A percentile compares a stretch with the other conserved stretches of the same genome.
phyloP scores from a whole-genome alignment of 768 basidiomycete species.

The Leccinum fibrillosum region DNA sequence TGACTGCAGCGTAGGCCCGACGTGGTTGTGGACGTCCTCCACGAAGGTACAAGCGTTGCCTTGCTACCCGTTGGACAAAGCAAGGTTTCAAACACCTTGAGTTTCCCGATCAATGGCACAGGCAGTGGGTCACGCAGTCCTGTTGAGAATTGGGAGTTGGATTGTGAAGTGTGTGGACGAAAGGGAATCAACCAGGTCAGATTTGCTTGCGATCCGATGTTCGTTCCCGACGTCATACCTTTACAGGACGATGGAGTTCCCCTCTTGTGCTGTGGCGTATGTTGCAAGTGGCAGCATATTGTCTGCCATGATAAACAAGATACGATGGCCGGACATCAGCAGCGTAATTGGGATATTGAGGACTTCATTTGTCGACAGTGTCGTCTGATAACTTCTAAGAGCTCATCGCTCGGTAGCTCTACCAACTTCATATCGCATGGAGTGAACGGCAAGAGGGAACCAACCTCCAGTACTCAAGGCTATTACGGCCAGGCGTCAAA shows the following conservation, averaged over 20 bases:
- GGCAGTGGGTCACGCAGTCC: slow-evolving; percentile 51
- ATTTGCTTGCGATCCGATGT: slow-evolving; percentile 5
- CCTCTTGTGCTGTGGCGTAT: slow-evolving; percentile 78
- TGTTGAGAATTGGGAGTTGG: slow-evolving; percentile 76
- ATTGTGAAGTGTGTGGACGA: slow-evolving; percentile 82
- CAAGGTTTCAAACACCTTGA: neutral
- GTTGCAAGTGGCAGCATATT: slow-evolving; percentile 89
- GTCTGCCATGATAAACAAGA: slow-evolving; percentile 78
- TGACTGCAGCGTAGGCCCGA: slow-evolving; percentile 18
- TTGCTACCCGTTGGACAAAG: slow-evolving; percentile 4
- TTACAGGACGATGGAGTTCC: slow-evolving; percentile 73
- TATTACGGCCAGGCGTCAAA: slow-evolving; percentile 13
- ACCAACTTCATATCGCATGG: slow-evolving; percentile 5
- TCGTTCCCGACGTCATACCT: slow-evolving; percentile 8
- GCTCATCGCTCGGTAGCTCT: slow-evolving; percentile 6
- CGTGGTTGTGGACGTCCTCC: neutral
- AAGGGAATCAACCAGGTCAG: slow-evolving; percentile 71
- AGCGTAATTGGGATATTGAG: slow-evolving; percentile 81
- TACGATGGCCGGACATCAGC: slow-evolving; percentile 54
- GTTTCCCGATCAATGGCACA: slow-evolving; percentile 21
- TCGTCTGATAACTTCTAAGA: slow-evolving; percentile 22
- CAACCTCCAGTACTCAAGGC: slow-evolving; percentile 9
- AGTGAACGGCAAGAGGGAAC: slow-evolving; percentile 7
- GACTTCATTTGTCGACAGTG: slow-evolving; percentile 77
- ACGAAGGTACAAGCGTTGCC: neutral